Base-by-base conservation (phyloP, 352 stramenopile genomes). In the Globisporangium acanthophoron region DNA sequence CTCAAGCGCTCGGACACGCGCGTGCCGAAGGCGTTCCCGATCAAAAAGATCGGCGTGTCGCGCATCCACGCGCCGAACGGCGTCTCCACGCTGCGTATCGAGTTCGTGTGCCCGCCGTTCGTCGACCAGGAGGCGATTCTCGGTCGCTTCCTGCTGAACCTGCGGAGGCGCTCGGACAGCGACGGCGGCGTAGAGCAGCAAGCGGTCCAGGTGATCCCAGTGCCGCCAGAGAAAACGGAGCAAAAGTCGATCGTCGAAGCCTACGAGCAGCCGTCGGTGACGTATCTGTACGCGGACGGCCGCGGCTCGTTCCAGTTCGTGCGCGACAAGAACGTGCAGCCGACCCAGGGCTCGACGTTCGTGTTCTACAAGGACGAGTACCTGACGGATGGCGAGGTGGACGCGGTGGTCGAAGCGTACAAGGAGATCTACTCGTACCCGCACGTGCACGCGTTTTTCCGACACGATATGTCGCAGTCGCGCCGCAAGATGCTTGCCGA, bases 291-390 rank as follows among this genome's bases (percentile, higher is more conserved):
- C 59, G 50, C 71, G 0, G 80, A 79, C 45, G 83, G 83, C 7
- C 78, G 76, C n/a, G 85, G 85, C 0, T 93, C 83, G 35, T 92
- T 95, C 48, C 85, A 92, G 55, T 92, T 92, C 53, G 54, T 91
- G 55, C 76, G 78, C 6, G 80, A 87, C 56, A 64, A 67, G 27
- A 62, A 21, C 46, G 71, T 74, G 54, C 67, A 79, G 13, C 64
- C 62, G 18, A 65, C 74, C 60, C 56, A 54, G 4, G 65, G 70
- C 33, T 67, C 73, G 55, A 72, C 71, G 21, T 95, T 95, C 54
- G 76, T 95, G 27, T 90, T 93, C 35, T 95, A 90, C 66, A 95
- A 92, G 59, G 85, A 95, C 52, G 79, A 92, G n/a, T 84, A 68
- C 27, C 49, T 95, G 15, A 89, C 80, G 18, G 61, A 78, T 52